phyloP scores from a whole-genome alignment of 441 rosid genomes.

The Gossypium gossypioides region DNA sequence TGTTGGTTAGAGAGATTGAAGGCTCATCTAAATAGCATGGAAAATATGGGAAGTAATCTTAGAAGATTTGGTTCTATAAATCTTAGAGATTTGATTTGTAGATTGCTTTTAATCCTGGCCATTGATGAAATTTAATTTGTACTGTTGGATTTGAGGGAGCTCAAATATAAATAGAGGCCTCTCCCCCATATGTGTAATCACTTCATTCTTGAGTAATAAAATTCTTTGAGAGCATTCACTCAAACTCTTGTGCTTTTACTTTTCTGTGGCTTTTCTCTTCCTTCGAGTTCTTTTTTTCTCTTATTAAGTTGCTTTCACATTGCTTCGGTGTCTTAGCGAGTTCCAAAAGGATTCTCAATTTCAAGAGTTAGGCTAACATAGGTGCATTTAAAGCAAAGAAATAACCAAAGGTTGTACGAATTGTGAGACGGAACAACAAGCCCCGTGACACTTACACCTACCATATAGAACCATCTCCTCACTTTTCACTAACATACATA shows the following conservation, averaged over 20 bases:
- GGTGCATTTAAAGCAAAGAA: background rate
- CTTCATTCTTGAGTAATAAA: background rate
- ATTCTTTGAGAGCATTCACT: background rate
- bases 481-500: background rate
- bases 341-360: background rate
- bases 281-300: background rate
- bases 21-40: background rate
- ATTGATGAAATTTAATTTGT: background rate
- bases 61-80: too few species aligned
- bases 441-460: background rate
- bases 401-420: background rate
- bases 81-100: background rate
- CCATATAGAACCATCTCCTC: background rate
- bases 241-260: background rate
- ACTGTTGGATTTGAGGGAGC: background rate
- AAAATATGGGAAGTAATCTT: background rate
- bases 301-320: background rate
- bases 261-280: background rate
- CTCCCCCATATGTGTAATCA: background rate
- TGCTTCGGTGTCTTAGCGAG: background rate
- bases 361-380: background rate
- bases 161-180: background rate
- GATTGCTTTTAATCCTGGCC: too few species aligned
- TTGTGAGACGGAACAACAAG: background rate
- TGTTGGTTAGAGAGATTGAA: background rate